Evolutionary conservation across 2,329 filamentous ascomycete genomes (phyloP), one percentile per base, ranked within the genome.

Genomic region (Cadophora malorum): DNA sequence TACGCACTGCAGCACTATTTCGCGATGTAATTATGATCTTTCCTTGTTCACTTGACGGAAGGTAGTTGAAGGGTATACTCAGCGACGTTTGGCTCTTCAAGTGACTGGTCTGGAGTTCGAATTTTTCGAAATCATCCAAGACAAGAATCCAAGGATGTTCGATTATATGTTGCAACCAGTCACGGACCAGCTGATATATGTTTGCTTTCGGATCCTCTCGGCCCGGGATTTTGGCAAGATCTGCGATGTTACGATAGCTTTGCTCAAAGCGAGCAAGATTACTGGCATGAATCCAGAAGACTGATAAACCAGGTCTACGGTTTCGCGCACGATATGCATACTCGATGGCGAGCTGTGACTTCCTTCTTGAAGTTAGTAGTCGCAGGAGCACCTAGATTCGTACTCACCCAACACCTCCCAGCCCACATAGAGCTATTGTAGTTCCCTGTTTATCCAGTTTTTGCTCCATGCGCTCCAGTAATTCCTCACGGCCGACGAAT

Each of bases 271-370:
- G 73, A 52, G 74, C 71, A 0, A 69, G 69, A 62, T 77, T 79
- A 63, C 75, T 78, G 2, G 78, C 77, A 66, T 81, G 72, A 8
- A 81, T 70, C 80, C 77, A 82, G 66, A 81, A 80, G 35, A 81
- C 71, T 72, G 72, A 79, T 16, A 71, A 77, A 21, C 73, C 33
- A 0, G 75, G 73, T 23, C 70, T 75, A 28, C 62, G 62, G 0
- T 76, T 69, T 67, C 70, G 72, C 21, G 74, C 68, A 56, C 69
- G 71, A 65, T 81, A 76, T 0, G 75, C 74, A 59, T 80, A 81
- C 73, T 80, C 72, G 61, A 81, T 81, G 7, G 78, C 76, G 55
- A 79, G 74, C 74, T 79, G 76, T 50, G 78, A 78, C 69, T 79
- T 79, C 38, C 78, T 79, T 67, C n/a, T n/a, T 31, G 67, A n/a